Conservation (phyloP, 2,329 filamentous ascomycete genomes). For the Sphaerulina populicola region DNA sequence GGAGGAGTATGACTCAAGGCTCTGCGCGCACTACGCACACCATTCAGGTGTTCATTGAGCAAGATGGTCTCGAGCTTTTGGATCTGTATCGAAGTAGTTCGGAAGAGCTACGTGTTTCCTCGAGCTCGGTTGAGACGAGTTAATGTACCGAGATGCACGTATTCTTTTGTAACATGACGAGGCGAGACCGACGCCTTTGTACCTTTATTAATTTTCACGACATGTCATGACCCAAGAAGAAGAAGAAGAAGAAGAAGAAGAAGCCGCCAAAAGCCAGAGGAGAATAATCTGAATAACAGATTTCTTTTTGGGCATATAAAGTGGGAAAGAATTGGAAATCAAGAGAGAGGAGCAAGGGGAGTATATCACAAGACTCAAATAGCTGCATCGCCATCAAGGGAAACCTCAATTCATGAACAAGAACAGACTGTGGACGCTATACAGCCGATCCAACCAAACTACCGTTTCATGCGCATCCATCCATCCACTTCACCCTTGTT, state of each 20-base stretch:
- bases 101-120: constrained; percentile 2
- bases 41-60: constrained; percentile 24
- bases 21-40: constrained; percentile 15
- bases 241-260: too few species aligned
- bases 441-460: too few species aligned
- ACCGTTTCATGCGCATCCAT: neutral
- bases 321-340: too few species aligned
- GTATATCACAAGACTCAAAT: too few species aligned
- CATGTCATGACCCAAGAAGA: neutral
- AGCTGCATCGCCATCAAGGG: too few species aligned
- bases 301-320: too few species aligned
- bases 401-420: too few species aligned
- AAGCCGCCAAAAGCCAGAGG: too few species aligned
- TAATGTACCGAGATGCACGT: neutral
- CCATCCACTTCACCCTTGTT: neutral
- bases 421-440: too few species aligned
- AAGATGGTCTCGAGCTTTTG: constrained; percentile 17
- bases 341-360: too few species aligned
- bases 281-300: too few species aligned
- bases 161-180: neutral
- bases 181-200: neutral
- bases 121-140: neutral
- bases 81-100: constrained; percentile 14
- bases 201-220: neutral
- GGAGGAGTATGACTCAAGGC: constrained; percentile 4